These are phyloP conservation scores for Nemania sp. DNA, from an alignment of 2,329 filamentous ascomycete species.

Conservation along the genomic window DNA sequence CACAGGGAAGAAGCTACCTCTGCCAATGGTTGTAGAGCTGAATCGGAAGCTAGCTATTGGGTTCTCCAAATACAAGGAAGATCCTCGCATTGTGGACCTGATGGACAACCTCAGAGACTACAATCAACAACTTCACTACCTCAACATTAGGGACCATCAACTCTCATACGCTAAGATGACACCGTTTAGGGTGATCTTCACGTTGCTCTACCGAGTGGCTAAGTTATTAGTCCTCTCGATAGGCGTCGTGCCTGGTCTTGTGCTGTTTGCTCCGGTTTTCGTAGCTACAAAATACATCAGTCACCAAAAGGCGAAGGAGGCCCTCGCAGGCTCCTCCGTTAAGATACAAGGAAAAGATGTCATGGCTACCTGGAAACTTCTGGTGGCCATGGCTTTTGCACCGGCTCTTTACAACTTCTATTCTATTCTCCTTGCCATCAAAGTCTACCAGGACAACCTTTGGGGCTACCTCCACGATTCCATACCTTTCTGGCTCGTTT, in stretches of 20 bases:
- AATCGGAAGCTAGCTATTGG: constrained; percentile 91
- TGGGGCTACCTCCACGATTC: constrained; percentile 84
- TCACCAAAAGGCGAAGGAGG: constrained; percentile 82
- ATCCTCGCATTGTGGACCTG: constrained; percentile 82
- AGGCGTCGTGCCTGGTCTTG: constrained; percentile 84
- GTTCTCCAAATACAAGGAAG: constrained; percentile 92
- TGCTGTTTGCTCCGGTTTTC: constrained; percentile 91
- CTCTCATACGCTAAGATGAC: constrained; percentile 91
- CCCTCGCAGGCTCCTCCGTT: constrained; percentile 85
- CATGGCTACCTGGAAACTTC: constrained; percentile 93
- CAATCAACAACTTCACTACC: constrained; percentile 85
- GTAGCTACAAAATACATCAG: constrained; percentile 86
- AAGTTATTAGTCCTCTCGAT: constrained; percentile 83
- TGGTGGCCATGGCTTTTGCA: constrained; percentile 86
- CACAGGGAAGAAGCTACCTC: constrained; percentile 90
- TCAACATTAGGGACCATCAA: constrained; percentile 93
- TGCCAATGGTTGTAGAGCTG: constrained; percentile 92
- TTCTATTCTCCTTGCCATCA: constrained; percentile 77
- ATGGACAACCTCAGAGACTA: constrained; percentile 83
- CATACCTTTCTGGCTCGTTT: constrained; percentile 82
- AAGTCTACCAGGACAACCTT: constrained; percentile 83
- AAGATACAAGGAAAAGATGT: constrained; percentile 91
- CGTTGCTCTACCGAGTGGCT: constrained; percentile 80
- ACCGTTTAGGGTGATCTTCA: constrained; percentile 78
- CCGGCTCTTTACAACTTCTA: constrained; percentile 87